Conservation (phyloP, 2,329 filamentous ascomycete genomes). For the Passalora sequoiae region DNA sequence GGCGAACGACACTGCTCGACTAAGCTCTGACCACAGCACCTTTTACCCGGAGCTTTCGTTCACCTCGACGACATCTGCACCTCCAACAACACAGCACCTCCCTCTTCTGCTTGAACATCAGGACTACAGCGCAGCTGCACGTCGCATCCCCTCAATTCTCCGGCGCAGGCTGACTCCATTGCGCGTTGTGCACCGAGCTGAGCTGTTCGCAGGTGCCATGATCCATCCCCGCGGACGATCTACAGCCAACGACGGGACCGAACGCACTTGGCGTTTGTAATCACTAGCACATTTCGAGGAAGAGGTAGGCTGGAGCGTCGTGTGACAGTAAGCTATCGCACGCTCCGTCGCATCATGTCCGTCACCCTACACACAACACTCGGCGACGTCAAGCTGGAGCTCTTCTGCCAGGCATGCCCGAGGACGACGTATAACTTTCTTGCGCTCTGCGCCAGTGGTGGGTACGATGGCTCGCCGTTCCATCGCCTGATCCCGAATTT, state of each 20-base stretch:
- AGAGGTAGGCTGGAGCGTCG: conserved; percentile 4
- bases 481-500: conserved; percentile 76
- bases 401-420: conserved; percentile 92
- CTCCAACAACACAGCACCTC: no score
- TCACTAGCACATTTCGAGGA: neutral
- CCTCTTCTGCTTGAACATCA: no score
- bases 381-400: conserved; percentile 88
- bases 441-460: conserved; percentile 72
- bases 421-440: conserved; percentile 90
- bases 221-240: neutral
- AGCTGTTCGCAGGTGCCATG: neutral
- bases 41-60: no score
- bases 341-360: conserved; percentile 36
- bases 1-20: conserved; percentile 5
- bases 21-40: no score
- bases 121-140: no score
- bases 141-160: conserved; percentile 2
- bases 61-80: no score
- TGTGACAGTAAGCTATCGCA: conserved; percentile 7
- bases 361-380: conserved; percentile 73
- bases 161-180: conserved; percentile 6
- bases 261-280: neutral
- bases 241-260: neutral
- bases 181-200: neutral
- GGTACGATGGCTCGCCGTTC: conserved; percentile 70